Evolutionary conservation across 2,329 filamentous ascomycete genomes (phyloP).

Genomic region (Fonsecaea pugnacius): DNA sequence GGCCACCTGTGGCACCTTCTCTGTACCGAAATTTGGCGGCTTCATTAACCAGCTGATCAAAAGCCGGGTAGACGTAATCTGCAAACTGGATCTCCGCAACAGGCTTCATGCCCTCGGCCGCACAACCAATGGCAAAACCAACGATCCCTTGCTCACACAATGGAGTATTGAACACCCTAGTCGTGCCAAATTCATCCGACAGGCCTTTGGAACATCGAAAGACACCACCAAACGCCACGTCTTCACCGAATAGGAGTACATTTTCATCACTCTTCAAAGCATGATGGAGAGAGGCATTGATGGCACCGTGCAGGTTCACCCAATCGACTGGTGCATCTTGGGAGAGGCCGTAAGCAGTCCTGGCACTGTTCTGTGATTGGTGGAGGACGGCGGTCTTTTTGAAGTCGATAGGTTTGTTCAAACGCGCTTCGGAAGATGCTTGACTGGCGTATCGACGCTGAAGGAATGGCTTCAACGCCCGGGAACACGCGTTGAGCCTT

Average conservation of each 20-base stretch:
- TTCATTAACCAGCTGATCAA: constrained; percentile 93
- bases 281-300: constrained; percentile 85
- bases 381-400: constrained; percentile 77
- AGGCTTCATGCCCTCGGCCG: constrained; percentile 88
- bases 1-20: constrained; percentile 66
- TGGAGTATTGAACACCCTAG: constrained; percentile 95
- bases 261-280: constrained; percentile 82
- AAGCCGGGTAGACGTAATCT: constrained; percentile 90
- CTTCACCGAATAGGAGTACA: constrained; percentile 91
- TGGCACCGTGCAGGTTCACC: constrained; percentile 90
- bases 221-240: constrained; percentile 95
- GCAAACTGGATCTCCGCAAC: constrained; percentile 96
- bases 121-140: constrained; percentile 88
- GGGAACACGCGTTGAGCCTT: constrained; percentile 16
- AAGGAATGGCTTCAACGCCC: constrained; percentile 8
- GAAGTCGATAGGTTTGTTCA: constrained; percentile 90
- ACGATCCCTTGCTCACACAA: constrained; percentile 92
- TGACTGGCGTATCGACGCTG: constrained; percentile 33
- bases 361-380: constrained; percentile 74
- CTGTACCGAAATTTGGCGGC: constrained; percentile 86
- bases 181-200: constrained; percentile 80
- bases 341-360: constrained; percentile 73
- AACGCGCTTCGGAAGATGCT: constrained; percentile 56
- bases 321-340: constrained; percentile 75
- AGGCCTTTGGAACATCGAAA: constrained; percentile 94